These are phyloP conservation scores for Hericium coralloides DNA, from an alignment of 768 basidiomycete species.

Conservation along the genomic window DNA sequence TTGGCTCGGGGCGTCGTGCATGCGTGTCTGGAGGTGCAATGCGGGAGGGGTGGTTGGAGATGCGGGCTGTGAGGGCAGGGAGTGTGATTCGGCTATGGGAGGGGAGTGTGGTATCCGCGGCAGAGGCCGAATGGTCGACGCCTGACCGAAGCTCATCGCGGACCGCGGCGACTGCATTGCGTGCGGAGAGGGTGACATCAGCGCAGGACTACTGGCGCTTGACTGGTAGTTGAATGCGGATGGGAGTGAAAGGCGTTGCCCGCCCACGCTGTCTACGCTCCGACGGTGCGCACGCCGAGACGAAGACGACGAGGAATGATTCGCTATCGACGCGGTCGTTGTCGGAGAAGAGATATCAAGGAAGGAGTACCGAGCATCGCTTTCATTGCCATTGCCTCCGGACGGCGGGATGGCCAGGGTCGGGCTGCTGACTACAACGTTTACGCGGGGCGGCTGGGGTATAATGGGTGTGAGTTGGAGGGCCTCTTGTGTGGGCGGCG, in stretches of 20 bases:
- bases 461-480: slow-evolving; percentile 3
- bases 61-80: not conserved
- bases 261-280: not conserved
- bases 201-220: not conserved
- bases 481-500: not conserved
- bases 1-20: not conserved
- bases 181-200: not conserved
- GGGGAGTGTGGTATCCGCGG: slow-evolving; percentile 1
- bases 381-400: not conserved
- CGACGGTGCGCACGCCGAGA: slow-evolving; percentile 4
- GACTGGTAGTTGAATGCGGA: slow-evolving; percentile 12
- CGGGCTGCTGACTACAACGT: not conserved
- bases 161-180: not conserved
- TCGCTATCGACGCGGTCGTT: not conserved
- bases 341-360: slow-evolving; percentile 13
- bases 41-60: slow-evolving; percentile 2
- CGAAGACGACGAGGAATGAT: slow-evolving; percentile 1
- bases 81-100: not conserved
- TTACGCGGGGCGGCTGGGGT: not conserved
- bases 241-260: slow-evolving; percentile 9
- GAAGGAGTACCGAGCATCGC: slow-evolving; percentile 9
- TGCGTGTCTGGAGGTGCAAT: slow-evolving; percentile 7
- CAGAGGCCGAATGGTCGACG: slow-evolving; percentile 3
- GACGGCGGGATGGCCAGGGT: not conserved
- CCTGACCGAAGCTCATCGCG: not conserved